Evolutionary conservation across 2,329 filamentous ascomycete genomes (phyloP), one percentile per base, ranked within the genome.

Genomic region (Colletotrichum liaoningense): DNA sequence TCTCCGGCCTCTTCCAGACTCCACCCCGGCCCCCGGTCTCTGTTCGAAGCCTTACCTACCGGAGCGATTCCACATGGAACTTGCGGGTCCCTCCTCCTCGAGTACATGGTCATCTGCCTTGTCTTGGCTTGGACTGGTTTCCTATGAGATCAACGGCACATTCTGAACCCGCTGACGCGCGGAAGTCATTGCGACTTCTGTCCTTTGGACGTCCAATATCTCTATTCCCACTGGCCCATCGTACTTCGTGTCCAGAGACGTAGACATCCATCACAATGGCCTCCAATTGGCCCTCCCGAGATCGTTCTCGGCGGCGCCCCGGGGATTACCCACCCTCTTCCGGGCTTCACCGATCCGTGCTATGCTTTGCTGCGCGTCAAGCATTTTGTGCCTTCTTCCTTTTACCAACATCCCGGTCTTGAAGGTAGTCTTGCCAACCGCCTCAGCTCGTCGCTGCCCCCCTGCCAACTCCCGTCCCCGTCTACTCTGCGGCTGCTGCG

Each of bases 181-280:
- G 46, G 49, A 55, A 64, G 62, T 64, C 46, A 35, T 64, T 55
- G n/a, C n/a, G 46, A 38, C 46, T 49, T 26, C 46, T 30, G 19
- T n/a, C 42, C 42, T 24, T 22, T 19, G 6, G 22, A 46, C 24
- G 24, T 46, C 52, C 16, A 26, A 30, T 42, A 63, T 26, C 33
- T 33, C 6, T 64, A 26, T 57, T 26, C 24, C 16, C 58, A 30
- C 26, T 58, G 42, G 58, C 22, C 28, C 24, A 46, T 75, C 66
- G 73, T 74, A 75, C 74, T 62, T 74, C 73, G 73, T 60, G 54
- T 74, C 38, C 59, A 16, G 58, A 24, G 42, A 63, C 60, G 57
- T 42, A 38, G 46, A 52, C 38, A 24, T 12, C 46, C 57, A 42
- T 54, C 66, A 66, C 65, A 66, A 71, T 57, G 22, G 26, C n/a